phyloP scores from a whole-genome alignment of 257 asterid species.

The Solanum medicagineum region DNA sequence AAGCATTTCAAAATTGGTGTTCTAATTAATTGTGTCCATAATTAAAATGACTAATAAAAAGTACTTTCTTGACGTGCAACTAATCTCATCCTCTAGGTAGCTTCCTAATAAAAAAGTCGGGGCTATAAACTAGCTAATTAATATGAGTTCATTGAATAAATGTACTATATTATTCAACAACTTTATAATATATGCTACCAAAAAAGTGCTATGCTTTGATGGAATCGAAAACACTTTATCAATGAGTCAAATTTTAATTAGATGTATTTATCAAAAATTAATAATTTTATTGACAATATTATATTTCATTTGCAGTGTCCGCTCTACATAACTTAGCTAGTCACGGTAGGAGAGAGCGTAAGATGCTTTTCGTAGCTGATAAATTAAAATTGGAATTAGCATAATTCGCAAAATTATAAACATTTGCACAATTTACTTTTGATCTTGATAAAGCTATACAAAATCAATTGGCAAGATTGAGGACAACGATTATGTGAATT shows the following conservation, averaged over 20 bases:
- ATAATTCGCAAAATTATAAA: too few relatives aligned
- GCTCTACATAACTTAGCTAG: not conserved
- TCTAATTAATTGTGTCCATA: not conserved
- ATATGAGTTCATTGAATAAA: not conserved
- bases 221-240: too few relatives aligned
- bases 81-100: not conserved
- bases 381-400: too few relatives aligned
- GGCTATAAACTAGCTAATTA: not conserved
- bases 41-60: not conserved
- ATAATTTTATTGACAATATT: too few relatives aligned
- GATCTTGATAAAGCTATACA: too few relatives aligned
- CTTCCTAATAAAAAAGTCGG: not conserved
- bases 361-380: rapidly evolving
- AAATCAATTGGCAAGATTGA: too few relatives aligned
- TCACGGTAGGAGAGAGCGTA: not conserved
- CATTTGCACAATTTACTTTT: too few relatives aligned
- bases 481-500: too few relatives aligned
- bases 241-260: not conserved
- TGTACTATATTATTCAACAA: not conserved
- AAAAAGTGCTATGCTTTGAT: too few relatives aligned
- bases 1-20: not conserved
- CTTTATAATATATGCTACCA: not conserved
- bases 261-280: rapidly evolving
- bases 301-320: rapidly evolving
- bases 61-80: not conserved